Conservation (phyloP, 2,329 filamentous ascomycete genomes). For the Xylaria digitata region DNA sequence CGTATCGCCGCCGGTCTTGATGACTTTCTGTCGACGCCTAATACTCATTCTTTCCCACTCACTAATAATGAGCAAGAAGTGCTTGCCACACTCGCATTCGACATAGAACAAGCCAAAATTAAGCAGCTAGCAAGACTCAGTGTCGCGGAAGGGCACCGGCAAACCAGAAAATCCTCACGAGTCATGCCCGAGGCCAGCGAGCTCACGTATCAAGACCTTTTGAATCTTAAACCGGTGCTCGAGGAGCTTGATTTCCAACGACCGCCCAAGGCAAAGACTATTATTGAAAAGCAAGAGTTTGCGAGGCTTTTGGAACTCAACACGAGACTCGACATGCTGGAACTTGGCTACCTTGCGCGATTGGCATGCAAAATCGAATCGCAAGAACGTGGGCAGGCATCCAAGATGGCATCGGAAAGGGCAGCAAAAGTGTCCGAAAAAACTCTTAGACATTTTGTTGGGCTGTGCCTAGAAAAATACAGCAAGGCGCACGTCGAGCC, state of each 20-base stretch:
- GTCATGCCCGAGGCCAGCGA: constrained; percentile 3
- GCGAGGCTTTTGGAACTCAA: constrained; percentile 35
- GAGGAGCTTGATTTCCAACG: constrained; percentile 37
- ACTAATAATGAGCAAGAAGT: constrained; percentile 26
- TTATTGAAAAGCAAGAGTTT: constrained; percentile 37
- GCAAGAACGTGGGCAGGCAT: constrained; percentile 46
- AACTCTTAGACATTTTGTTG: constrained; percentile 81
- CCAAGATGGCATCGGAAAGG: constrained; percentile 63
- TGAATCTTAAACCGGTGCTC: constrained; percentile 32
- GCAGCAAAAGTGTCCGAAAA: constrained; percentile 84
- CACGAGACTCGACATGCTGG: constrained; percentile 30
- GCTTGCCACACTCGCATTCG: constrained; percentile 28
- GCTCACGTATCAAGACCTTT: constrained; percentile 32
- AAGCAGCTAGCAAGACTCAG: constrained; percentile 30
- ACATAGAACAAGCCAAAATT: constrained; percentile 29
- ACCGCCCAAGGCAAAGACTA: constrained; percentile 35
- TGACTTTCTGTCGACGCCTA: constrained; percentile 47
- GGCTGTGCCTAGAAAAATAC: constrained; percentile 88
- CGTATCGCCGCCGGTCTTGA: constrained; percentile 65
- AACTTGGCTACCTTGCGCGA: constrained; percentile 35
- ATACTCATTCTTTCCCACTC: constrained; percentile 20
- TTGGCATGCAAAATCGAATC: constrained; percentile 42
- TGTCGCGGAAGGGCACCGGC: neutral
- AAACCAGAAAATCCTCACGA: neutral
- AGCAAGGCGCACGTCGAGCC: constrained; percentile 91